Base-by-base conservation (phyloP, 371 early-diverging fungal genomes). In the Catenaria anguillulae region DNA sequence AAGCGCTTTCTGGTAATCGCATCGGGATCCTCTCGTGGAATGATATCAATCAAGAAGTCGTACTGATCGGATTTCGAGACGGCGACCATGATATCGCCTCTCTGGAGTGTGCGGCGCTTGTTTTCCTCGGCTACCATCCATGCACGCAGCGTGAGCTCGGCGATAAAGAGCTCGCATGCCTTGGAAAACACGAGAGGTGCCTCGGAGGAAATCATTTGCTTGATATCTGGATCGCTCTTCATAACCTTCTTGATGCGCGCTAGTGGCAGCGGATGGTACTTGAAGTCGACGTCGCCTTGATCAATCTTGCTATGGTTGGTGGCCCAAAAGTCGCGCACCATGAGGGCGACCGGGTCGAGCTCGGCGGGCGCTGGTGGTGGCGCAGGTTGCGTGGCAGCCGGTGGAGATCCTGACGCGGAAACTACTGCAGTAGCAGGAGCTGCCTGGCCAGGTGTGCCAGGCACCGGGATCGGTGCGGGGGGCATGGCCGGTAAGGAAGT, bases 221-320 rank as follows among this genome's bases (percentile, higher is more conserved):
- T 10, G 24, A 56, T 12, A 4, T 58, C 31, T 60, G 94, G 93
- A 72, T 99, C 99, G 3, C 92, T 86, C 75, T 99, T 99, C 99
- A 99, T 99, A 46, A 99, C 93, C 70, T 98, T 93, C 71, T 99
- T 99, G 66, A 99, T 97, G 43, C 99, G 76, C n/a, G 99, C 99
- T 55, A 99, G 73, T 15, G 99, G 99, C 64, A 99, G 73, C 33
- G 36, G n/a, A n/a, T n/a, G n/a, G n/a, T n/a, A n/a, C n/a, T n/a
- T n/a, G n/a, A n/a, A n/a, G n/a, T n/a, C n/a, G n/a, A n/a, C n/a
- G n/a, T n/a, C n/a, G n/a, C n/a, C n/a, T n/a, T n/a, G n/a, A n/a
- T n/a, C n/a, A n/a, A n/a, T n/a, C n/a, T n/a, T n/a, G n/a, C n/a
- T n/a, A n/a, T n/a, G n/a, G n/a, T n/a, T n/a, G n/a, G n/a, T n/a